Evolutionary conservation across 306 rosid species (phyloP).

Genomic region (Prunus mira): DNA sequence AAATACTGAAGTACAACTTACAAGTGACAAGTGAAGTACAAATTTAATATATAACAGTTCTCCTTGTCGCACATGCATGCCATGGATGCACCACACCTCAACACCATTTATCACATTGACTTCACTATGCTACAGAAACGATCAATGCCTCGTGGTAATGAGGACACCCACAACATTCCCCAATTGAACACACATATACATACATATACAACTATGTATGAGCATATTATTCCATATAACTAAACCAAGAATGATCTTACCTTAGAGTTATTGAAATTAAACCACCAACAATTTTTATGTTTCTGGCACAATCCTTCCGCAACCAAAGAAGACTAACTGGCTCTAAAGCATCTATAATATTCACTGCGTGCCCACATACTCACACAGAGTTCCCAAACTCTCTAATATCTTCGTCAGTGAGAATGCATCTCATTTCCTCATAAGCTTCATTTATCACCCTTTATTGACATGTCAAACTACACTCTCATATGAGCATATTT

Average conservation of each 20-base stretch:
- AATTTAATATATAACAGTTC: background rate
- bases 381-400: background rate
- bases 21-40: slow-evolving; percentile 6
- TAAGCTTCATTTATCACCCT: background rate
- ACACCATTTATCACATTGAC: background rate
- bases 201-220: background rate
- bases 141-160: background rate
- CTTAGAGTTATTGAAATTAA: background rate
- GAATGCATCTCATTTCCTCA: background rate
- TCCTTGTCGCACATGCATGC: background rate
- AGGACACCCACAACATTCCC: background rate
- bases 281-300: background rate
- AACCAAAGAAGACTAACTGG: background rate
- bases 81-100: background rate
- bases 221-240: background rate
- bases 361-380: background rate
- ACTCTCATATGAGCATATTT: background rate
- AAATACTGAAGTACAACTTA: slow-evolving; percentile 12
- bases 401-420: background rate
- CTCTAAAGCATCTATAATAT: background rate
- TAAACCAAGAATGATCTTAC: background rate
- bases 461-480: background rate
- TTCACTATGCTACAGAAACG: background rate
- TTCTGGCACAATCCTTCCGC: background rate
- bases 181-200: background rate